Percentiles rank a stretch among this genome's conserved stretches.
These are phyloP conservation scores for Venturiaceae sp. DNA, from an alignment of 2,329 filamentous ascomycete genomes.

Conservation along the genomic window DNA sequence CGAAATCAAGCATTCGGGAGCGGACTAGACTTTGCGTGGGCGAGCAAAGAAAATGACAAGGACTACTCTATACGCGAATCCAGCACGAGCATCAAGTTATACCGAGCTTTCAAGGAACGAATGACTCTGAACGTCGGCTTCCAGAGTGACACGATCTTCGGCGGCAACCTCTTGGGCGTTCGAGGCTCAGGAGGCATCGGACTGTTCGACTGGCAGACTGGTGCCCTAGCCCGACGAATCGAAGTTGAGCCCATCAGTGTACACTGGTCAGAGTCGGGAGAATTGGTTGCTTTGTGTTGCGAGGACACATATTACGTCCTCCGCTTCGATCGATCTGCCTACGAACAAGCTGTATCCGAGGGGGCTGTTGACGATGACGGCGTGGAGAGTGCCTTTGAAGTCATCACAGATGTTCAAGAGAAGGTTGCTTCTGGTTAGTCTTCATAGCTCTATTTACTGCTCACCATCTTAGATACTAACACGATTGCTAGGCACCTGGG, in stretches of 20 bases:
- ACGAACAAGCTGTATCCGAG: slow-evolving; percentile 70
- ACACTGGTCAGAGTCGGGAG: slow-evolving; percentile 96
- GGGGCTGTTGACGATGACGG: slow-evolving; percentile 83
- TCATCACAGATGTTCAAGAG: slow-evolving; percentile 87
- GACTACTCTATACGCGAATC: slow-evolving; percentile 97
- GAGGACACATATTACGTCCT: slow-evolving; percentile 94
- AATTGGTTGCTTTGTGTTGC: slow-evolving; percentile 84
- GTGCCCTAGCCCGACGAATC: slow-evolving; percentile 81
- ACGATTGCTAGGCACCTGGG: slow-evolving; percentile 68
- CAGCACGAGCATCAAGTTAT: slow-evolving; percentile 87
- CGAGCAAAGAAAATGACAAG: slow-evolving; percentile 93
- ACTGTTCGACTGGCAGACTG: slow-evolving; percentile 92
- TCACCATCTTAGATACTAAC: slow-evolving; percentile 12
- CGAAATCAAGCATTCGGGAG: slow-evolving; percentile 96
- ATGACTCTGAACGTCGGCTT: slow-evolving; percentile 83
- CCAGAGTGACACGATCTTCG: slow-evolving; percentile 82
- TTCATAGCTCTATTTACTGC: background rate
- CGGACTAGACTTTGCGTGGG: slow-evolving; percentile 94
- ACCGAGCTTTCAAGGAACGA: slow-evolving; percentile 96
- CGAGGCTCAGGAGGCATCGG: slow-evolving; percentile 91
- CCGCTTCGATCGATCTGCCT: slow-evolving; percentile 82
- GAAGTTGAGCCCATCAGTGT: slow-evolving; percentile 66
- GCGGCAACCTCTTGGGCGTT: slow-evolving; percentile 84
- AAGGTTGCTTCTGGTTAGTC: background rate
- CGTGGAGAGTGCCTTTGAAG: slow-evolving; percentile 90